A percentile compares a stretch with the other conserved stretches of the same genome.
phyloP scores from a whole-genome alignment of 371 early-diverging fungal genomes.

The Rhizopus microsporus region DNA sequence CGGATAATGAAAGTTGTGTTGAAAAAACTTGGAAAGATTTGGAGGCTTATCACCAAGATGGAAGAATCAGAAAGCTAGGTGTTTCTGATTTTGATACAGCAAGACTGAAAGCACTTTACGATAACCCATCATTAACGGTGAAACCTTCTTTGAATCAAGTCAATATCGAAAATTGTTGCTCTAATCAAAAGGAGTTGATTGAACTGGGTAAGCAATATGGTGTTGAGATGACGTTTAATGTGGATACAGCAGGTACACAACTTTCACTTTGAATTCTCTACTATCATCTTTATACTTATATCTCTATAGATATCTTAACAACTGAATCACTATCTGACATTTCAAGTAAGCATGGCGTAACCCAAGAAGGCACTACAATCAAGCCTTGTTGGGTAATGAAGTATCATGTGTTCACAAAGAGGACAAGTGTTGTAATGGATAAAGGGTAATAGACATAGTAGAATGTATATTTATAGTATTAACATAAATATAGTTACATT shows the following conservation, averaged over 20 bases:
- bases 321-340: constrained; percentile 34
- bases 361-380: constrained; percentile 13
- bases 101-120: constrained; percentile 24
- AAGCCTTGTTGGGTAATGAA: constrained; percentile 55
- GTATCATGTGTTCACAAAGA: constrained; percentile 54
- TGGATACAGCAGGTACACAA: constrained; percentile 48
- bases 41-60: constrained; percentile 25
- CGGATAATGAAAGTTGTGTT: constrained; percentile 16
- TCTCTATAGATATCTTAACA: constrained; percentile 36
- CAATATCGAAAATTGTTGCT: constrained; percentile 51
- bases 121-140: constrained; percentile 21
- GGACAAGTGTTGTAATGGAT: constrained; percentile 53
- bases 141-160: constrained; percentile 46
- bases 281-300: neutral
- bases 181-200: constrained; percentile 50
- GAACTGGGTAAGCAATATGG: constrained; percentile 42
- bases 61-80: constrained; percentile 22
- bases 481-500: too few species aligned
- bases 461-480: too few species aligned
- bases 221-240: constrained; percentile 54
- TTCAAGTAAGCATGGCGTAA: constrained; percentile 28
- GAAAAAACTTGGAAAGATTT: constrained; percentile 41
- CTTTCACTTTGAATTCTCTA: neutral
- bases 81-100: constrained; percentile 25
- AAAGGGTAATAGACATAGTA: constrained; percentile 46